Base-by-base conservation (phyloP, 306 rosid species). In the Oxytropis ochrocephala region DNA sequence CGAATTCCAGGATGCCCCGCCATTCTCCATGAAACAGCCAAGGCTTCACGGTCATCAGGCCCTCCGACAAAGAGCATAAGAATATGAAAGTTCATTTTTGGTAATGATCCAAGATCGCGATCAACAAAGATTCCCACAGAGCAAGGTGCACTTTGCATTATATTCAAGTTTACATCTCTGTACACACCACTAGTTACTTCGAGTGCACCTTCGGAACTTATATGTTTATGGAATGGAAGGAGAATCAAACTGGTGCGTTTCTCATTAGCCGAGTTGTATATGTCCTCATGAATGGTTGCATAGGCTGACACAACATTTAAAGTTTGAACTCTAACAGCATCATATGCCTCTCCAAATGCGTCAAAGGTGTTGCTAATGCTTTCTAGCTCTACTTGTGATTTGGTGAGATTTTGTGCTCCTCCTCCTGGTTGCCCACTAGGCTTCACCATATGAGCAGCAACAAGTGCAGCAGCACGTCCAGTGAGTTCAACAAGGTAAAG, bases 31-130 rank as follows among this genome's bases (percentile, higher is more conserved):
- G 88, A 85, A 49, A 85, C 67, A 4, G 86, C 81, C 1, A 85
- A 50, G 8, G 96, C 96, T 72, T 85, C 89, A 5, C 86, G 79
- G 13, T 87, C 96, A 17, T 85, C 93, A 2, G 84, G 75, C 0
- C 96, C 82, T 0, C 85, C 85, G 33, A 77, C 70, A 79, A 81
- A 81, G 41, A 81, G 0, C 79, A 77, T 52, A 14, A 19, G 7
- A 41, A 77, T 11, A 14, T 2, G 73, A 0, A 72, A 9, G 5
- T 41, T 41, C 12, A 0, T 6, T 44, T 69, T 52, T 0, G 78
- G 35, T 1, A 51, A 10, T 8, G 47, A 27, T 5, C 79, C 74
- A 2, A 72, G 64, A 32, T 41, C 78, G 2, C 75, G 76, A 1
- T 81, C 82, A 18, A 81, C 64, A 6, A 77, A 77, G 52, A 81